A percentile compares a stretch with the other conserved stretches of the same genome.
Conservation (phyloP, 2,329 filamentous ascomycete genomes). For the Sporothrix pseudoabietina region DNA sequence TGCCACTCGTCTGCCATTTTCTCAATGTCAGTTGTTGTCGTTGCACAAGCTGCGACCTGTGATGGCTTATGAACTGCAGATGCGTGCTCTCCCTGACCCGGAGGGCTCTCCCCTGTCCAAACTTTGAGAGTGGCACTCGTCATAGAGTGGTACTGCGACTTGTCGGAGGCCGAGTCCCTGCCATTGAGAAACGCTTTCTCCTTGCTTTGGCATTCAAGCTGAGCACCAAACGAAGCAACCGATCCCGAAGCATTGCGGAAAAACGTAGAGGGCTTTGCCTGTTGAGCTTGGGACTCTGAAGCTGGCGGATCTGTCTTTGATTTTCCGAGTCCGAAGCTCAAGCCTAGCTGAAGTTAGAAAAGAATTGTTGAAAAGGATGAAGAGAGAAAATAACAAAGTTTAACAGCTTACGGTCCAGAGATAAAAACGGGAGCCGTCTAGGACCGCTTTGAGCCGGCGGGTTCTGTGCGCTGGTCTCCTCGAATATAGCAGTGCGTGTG, state of each 20-base stretch:
- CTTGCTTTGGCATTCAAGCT: background rate
- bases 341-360: background rate
- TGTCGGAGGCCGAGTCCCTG: background rate
- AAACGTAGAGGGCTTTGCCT: background rate
- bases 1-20: conserved; percentile 27
- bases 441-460: background rate
- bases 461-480: background rate
- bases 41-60: background rate
- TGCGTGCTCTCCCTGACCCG: background rate
- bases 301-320: background rate
- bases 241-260: background rate
- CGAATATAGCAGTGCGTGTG: too few species aligned
- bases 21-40: conserved; percentile 12
- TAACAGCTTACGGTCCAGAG: background rate
- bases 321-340: background rate
- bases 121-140: conserved; percentile 1
- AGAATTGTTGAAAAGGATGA: background rate
- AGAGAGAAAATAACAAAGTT: background rate
- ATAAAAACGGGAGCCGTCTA: background rate
- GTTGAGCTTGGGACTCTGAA: background rate
- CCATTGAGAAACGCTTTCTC: too few species aligned
- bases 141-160: conserved; percentile 1
- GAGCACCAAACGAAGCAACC: background rate
- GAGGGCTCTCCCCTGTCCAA: background rate
- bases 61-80: background rate